These are phyloP conservation scores for Amphibolis antarctica DNA, from an alignment of 106 monocot genomes.

Conservation along the genomic window DNA sequence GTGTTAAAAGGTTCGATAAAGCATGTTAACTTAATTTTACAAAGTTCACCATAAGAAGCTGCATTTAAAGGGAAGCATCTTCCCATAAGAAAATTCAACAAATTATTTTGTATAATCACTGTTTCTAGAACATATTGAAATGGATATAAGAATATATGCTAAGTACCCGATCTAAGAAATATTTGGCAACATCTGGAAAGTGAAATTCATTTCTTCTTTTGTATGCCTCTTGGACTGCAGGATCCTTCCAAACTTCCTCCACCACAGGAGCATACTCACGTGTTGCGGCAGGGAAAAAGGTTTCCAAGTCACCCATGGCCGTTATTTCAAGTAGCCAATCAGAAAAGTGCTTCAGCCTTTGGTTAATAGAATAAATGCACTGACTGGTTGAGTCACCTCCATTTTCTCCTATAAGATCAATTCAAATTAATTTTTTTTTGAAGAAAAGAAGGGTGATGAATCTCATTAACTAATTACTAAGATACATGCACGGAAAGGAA, in stretches of 20 bases:
- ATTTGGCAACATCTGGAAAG: conserved; percentile 27
- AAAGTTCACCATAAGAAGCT: too few species aligned
- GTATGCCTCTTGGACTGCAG: conserved; percentile 23
- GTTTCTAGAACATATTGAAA: too few species aligned
- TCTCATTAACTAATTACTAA: too few species aligned
- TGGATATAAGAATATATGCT: background rate
- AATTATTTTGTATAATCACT: too few species aligned
- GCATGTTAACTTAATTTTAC: too few species aligned
- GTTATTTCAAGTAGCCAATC: conserved; percentile 27
- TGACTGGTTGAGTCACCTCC: conserved; percentile 3
- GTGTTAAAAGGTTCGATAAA: too few species aligned
- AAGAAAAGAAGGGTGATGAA: too few species aligned
- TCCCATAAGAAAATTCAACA: too few species aligned
- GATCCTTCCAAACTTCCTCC: conserved; percentile 23
- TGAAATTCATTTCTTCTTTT: conserved; percentile 22
- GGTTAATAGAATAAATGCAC: conserved; percentile 19
- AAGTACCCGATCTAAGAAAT: conserved; percentile 21
- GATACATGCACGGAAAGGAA: too few species aligned
- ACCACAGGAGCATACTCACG: conserved; percentile 30
- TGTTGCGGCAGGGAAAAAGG: conserved; percentile 29
- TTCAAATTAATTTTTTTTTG: background rate
- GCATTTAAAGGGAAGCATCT: too few species aligned
- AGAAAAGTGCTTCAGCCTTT: conserved; percentile 19
- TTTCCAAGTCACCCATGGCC: conserved; percentile 28
- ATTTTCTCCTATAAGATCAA: conserved; percentile 11